Evolutionary conservation across 768 basidiomycete species (phyloP).

Genomic region (Rhodotorula paludigena): DNA sequence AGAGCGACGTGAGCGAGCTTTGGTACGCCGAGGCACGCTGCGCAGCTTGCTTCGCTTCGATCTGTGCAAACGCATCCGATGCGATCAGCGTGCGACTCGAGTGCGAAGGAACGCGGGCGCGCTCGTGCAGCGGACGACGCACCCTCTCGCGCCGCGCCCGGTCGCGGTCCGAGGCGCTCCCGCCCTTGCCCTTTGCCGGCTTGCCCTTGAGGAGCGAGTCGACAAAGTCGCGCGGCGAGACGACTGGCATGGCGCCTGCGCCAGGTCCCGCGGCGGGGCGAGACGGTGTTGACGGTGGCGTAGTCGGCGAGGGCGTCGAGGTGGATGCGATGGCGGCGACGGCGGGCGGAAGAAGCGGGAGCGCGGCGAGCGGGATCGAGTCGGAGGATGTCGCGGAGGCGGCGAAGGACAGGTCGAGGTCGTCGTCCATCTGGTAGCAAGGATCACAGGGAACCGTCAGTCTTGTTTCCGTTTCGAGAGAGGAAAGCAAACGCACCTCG

Average conservation of each 20-base stretch:
- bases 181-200: conserved; percentile 11
- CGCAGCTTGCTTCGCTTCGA: conserved; percentile 35
- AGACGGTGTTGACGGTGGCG: not conserved
- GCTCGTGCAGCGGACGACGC: too few relatives aligned
- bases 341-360: conserved; percentile 20
- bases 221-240: conserved; percentile 25
- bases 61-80: not conserved
- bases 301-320: not conserved
- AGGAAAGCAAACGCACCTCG: not conserved
- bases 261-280: not conserved
- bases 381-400: not conserved
- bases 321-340: conserved; percentile 27
- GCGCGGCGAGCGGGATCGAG: conserved; percentile 18
- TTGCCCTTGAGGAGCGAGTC: conserved; percentile 13
- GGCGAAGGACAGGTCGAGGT: not conserved
- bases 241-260: not conserved
- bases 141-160: conserved; percentile 20
- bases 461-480: not conserved
- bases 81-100: too few relatives aligned
- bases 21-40: conserved; percentile 24
- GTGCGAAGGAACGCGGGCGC: too few relatives aligned
- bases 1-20: conserved; percentile 18
- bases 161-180: conserved; percentile 11
- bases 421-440: not conserved
- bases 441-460: not conserved